Evolutionary conservation across 768 basidiomycete species (phyloP).

Genomic region (Boletus insuetus): DNA sequence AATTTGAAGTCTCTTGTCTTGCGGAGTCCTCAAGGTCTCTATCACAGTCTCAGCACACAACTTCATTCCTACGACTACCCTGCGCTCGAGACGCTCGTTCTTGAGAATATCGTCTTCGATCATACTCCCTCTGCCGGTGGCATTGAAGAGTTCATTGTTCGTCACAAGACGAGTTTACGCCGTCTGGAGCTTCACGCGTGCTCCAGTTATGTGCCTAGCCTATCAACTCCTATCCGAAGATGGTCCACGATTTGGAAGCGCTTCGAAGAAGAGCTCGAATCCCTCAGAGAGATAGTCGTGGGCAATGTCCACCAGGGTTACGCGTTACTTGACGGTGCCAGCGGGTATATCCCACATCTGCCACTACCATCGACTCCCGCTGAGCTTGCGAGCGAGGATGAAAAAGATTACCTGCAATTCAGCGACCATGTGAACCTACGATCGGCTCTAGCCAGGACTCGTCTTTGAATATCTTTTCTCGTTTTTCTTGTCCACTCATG

Average conservation of each 20-base stretch:
- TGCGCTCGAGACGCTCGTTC: constrained; percentile 24
- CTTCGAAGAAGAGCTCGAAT: constrained; percentile 20
- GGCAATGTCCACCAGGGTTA: constrained; percentile 18
- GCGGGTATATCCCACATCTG: constrained; percentile 24
- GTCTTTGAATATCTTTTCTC: background rate
- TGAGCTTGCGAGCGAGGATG: constrained; percentile 12
- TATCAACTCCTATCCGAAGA: constrained; percentile 15
- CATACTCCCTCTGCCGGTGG: constrained; percentile 16
- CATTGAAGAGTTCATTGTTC: constrained; percentile 30
- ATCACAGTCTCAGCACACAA: constrained; percentile 26
- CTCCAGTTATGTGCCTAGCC: constrained; percentile 23
- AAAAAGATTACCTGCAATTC: constrained; percentile 7
- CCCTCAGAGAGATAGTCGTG: constrained; percentile 24
- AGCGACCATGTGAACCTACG: constrained; percentile 10
- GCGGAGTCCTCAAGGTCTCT: constrained; percentile 28
- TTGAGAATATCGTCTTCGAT: constrained; percentile 32
- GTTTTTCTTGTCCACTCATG: background rate
- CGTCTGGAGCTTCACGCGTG: constrained; percentile 26
- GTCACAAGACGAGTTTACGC: constrained; percentile 27
- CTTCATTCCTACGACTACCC: constrained; percentile 24
- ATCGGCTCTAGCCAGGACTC: background rate
- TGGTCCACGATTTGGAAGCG: constrained; percentile 30
- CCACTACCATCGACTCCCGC: background rate
- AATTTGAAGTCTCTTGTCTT: constrained; percentile 23
- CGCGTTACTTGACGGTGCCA: constrained; percentile 19